phyloP scores from a whole-genome alignment of 345 rosid genomes.

The sweet orange (Citrus sinensis) region DNA sequence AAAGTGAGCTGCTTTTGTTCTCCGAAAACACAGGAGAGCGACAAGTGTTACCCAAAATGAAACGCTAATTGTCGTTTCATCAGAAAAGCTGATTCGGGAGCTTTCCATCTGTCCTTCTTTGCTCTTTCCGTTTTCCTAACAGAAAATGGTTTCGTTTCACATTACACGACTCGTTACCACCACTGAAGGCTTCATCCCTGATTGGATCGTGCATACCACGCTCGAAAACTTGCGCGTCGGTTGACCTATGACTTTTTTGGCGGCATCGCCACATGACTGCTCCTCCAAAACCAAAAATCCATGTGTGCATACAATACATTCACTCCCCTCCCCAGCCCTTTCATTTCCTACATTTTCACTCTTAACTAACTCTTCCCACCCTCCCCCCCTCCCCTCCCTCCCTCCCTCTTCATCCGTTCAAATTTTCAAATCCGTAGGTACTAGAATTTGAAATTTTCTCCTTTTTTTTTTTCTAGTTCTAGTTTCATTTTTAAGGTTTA shows the following conservation, averaged over 20 bases:
- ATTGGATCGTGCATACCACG: conserved; percentile 4
- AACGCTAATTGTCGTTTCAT: not conserved
- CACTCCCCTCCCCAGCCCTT: not conserved
- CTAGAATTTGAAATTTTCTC: not conserved
- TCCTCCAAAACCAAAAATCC: not conserved
- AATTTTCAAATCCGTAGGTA: conserved; percentile 8
- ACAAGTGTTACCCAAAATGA: not conserved
- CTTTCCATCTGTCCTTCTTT: not conserved
- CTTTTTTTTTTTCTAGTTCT: not conserved
- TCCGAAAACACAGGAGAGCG: not conserved
- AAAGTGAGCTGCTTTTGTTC: not conserved
- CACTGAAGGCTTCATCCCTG: not conserved
- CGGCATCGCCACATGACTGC: conserved; percentile 13
- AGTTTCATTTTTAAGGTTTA: not conserved
- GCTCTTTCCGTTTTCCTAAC: not conserved
- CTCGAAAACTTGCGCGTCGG: not conserved
- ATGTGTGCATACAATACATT: not conserved
- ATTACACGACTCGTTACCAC: not conserved
- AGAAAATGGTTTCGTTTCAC: not conserved
- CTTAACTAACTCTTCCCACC: not conserved
- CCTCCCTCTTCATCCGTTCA: not conserved
- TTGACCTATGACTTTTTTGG: not conserved
- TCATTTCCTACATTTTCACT: not conserved
- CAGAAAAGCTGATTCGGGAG: not conserved
- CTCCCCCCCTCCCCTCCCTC: too few relatives aligned